These are phyloP conservation scores for Tetracladium marchalianum DNA, from an alignment of 495 filamentous ascomycete species.

Conservation along the genomic window DNA sequence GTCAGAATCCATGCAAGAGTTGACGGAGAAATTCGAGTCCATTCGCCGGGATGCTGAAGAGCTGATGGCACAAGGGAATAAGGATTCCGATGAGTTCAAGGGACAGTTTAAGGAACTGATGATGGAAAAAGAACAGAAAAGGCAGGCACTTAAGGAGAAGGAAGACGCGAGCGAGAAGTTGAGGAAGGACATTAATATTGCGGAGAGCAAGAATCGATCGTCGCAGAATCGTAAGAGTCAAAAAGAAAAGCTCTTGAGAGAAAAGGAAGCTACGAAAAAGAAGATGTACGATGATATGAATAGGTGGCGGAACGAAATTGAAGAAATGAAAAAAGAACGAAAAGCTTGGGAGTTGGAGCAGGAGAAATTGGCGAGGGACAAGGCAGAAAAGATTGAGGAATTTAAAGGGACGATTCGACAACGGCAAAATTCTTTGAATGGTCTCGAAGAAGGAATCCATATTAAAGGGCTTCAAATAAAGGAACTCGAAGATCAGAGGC, in stretches of 20 bases:
- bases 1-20: slow-evolving; percentile 29
- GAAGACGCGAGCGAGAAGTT: slow-evolving; percentile 76
- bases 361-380: slow-evolving; percentile 32
- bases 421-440: slow-evolving; percentile 9
- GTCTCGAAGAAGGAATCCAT: slow-evolving; percentile 28
- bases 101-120: slow-evolving; percentile 45
- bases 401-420: slow-evolving; percentile 12
- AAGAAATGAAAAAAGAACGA: slow-evolving; percentile 32
- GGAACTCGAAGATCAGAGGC: slow-evolving; percentile 44
- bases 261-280: slow-evolving; percentile 56
- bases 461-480: slow-evolving; percentile 30
- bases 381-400: slow-evolving; percentile 17
- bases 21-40: slow-evolving; percentile 62
- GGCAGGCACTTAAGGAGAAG: slow-evolving; percentile 67
- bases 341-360: slow-evolving; percentile 32
- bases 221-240: slow-evolving; percentile 71
- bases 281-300: slow-evolving; percentile 44
- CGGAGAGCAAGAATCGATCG: slow-evolving; percentile 75
- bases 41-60: slow-evolving; percentile 63
- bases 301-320: slow-evolving; percentile 46
- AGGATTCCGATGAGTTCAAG: slow-evolving; percentile 71
- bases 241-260: slow-evolving; percentile 69
- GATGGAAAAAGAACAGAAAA: slow-evolving; percentile 63
- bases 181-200: slow-evolving; percentile 65
- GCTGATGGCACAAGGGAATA: slow-evolving; percentile 37